Conservation (phyloP, 1,284 basidiomycete genomes). For the Sporisorium reilianum region DNA sequence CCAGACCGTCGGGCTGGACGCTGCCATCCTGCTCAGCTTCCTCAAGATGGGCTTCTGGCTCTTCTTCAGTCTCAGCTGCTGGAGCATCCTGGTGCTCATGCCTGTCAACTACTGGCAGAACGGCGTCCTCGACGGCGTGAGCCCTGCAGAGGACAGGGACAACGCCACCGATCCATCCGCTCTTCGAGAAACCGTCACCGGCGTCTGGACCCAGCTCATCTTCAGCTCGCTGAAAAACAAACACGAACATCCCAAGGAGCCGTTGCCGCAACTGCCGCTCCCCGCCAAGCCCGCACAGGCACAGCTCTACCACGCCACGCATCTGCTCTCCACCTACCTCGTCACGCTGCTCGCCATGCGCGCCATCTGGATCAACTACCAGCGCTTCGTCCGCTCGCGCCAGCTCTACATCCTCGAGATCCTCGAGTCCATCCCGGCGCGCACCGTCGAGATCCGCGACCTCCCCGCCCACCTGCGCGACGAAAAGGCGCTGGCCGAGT, state of each 20-base stretch:
- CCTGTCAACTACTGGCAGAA: constrained; percentile 68
- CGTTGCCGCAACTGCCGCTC: constrained; percentile 54
- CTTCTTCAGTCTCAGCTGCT: constrained; percentile 81
- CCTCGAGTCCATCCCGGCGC: constrained; percentile 90
- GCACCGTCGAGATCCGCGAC: constrained; percentile 88
- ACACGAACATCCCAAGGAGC: constrained; percentile 28
- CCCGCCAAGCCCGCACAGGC: constrained; percentile 47
- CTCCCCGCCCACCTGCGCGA: constrained; percentile 85
- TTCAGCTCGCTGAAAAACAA: constrained; percentile 23
- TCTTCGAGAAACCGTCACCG: constrained; percentile 15
- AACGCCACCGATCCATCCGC: constrained; percentile 28
- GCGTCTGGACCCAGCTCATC: constrained; percentile 35
- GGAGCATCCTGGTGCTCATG: constrained; percentile 70
- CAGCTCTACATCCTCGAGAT: constrained; percentile 93
- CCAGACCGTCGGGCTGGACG: constrained; percentile 95
- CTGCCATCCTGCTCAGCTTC: constrained; percentile 92
- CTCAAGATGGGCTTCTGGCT: constrained; percentile 94
- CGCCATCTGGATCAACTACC: constrained; percentile 88
- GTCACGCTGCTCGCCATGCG: constrained; percentile 87
- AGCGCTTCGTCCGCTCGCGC: constrained; percentile 87
- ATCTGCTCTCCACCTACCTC: constrained; percentile 91
- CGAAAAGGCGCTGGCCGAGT: constrained; percentile 87
- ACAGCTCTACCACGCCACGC: constrained; percentile 73
- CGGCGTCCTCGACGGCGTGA: constrained; percentile 67
- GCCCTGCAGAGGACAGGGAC: constrained; percentile 57